Conservation (phyloP, 2,329 filamentous ascomycete species). For the Botrytis fabae region DNA sequence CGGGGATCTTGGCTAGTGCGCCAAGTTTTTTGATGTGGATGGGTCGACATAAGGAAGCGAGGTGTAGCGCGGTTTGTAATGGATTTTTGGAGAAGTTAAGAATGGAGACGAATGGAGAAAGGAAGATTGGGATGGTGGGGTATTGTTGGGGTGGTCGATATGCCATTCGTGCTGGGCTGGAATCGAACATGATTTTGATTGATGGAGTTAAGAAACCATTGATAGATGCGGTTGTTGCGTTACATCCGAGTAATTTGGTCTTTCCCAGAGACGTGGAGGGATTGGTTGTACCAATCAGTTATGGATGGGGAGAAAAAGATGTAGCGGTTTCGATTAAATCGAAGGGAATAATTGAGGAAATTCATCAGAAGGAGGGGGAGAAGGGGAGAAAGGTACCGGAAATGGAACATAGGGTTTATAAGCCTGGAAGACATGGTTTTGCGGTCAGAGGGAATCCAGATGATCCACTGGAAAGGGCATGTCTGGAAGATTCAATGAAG, state of each 20-base stretch:
- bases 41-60: conserved; percentile 40
- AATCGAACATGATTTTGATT: conserved; percentile 42
- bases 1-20: conserved; percentile 42
- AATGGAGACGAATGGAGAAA: conserved; percentile 5
- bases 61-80: conserved; percentile 41
- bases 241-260: conserved; percentile 41
- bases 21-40: conserved; percentile 42
- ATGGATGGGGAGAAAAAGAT: conserved; percentile 42
- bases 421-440: conserved; percentile 42
- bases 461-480: conserved; percentile 41
- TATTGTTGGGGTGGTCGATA: conserved; percentile 45
- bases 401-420: conserved; percentile 41
- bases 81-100: conserved; percentile 20
- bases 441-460: conserved; percentile 44
- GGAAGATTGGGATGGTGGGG: conserved; percentile 43
- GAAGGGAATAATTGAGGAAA: neutral
- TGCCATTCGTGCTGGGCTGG: conserved; percentile 38
- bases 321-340: conserved; percentile 36
- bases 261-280: conserved; percentile 43
- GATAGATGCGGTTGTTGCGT: neutral
- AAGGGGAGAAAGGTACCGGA: conserved; percentile 39
- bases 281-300: conserved; percentile 39
- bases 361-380: conserved; percentile 29
- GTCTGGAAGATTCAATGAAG: conserved; percentile 42
- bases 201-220: conserved; percentile 34